Evolutionary conservation across 169 alveolate genomes (phyloP), one percentile per base, ranked within the genome.

Genomic region (Plasmodium ovale): DNA sequence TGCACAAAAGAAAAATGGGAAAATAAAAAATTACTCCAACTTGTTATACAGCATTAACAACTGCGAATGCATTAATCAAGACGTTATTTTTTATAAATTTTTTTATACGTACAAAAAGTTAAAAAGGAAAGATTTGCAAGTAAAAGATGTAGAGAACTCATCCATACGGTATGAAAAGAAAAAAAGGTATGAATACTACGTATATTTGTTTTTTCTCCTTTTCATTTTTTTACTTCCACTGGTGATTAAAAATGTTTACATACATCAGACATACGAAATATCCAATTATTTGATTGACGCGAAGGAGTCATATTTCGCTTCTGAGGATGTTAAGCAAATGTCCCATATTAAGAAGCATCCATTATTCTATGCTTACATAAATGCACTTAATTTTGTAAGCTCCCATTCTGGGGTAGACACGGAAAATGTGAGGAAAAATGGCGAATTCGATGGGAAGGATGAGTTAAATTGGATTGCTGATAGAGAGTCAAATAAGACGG

Each of bases 31-130:
- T 49, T 79, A 79, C 37, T 79, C 89, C 9, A 79, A 79, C 65
- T 21, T 79, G 53, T 16, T 79, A 27, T 79, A 79, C 42, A 62
- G 68, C 31, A 47, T 79, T 64, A 68, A 65, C 23, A 79, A 79
- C 23, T 79, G 82, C 16, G 89, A 79, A 62, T 79, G 49, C 42
- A 79, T 79, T 21, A 79, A 79, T 79, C 82, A 64, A 79, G 31
- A 79, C 33, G 21, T 79, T 68, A 21, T 79, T 64, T 79, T 79
- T 16, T 79, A 79, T 79, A 62, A 79, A 35, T 64, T 64, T 49
- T 64, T 79, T 79, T 79, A 79, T 68, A 23, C 25, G 21, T 79
- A 79, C 53, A 79, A 79, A 62, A 79, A 64, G 35, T 16, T 79
- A 64, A 79, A 79, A 47, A 51, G 59, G 3, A 79, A 64, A n/a